Base-by-base conservation (phyloP, 371 early-diverging fungal species). In the Apophysomyces elegans region DNA sequence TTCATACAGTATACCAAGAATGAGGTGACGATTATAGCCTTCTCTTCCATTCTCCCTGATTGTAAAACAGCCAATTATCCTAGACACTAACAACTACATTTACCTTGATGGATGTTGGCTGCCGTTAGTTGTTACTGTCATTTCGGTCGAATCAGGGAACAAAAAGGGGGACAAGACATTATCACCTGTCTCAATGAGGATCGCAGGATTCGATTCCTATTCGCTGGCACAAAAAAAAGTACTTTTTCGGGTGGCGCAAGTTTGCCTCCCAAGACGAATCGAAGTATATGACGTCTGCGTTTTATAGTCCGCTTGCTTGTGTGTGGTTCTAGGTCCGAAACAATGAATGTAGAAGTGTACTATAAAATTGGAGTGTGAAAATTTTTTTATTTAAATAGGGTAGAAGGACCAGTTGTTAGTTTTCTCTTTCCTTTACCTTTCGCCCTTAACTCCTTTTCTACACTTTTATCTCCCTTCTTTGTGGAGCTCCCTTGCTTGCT, bases 401-500 rank as follows among this genome's bases (percentile, higher is more conserved):
- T n/a, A 47, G 47, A 7, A 3, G n/a, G n/a, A 5, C 7, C 18
- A 26, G 32, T 26, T 26, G 32, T 47, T 47, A 47, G 14, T 47
- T 11, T 9, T 11, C 18, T 47, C 47, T 47, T 47, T 47, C 47
- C 18, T 47, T 47, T 18, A 47, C 47, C 47, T 47, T 47, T 47
- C 47, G 47, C 47, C 47, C 47, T 47, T 47, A 47, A 47, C 47
- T 47, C 47, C 47, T 18, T 47, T 47, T 47, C 47, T 26, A 26
- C 32, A 26, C 32, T 47, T 47, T n/a, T 47, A n/a, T 47, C 47
- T 47, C 47, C 47, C 47, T 47, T 47, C 57, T 57, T 37, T 57
- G 57, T 57, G 57, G 57, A 37, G 37, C 57, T 57, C 57, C 57
- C 57, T 57, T 37, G 57, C 57, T 57, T 57, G 57, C 57, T 57